Evolutionary conservation across 2,329 filamentous ascomycete genomes (phyloP).

Genomic region (Aureobasidium uvarum): DNA sequence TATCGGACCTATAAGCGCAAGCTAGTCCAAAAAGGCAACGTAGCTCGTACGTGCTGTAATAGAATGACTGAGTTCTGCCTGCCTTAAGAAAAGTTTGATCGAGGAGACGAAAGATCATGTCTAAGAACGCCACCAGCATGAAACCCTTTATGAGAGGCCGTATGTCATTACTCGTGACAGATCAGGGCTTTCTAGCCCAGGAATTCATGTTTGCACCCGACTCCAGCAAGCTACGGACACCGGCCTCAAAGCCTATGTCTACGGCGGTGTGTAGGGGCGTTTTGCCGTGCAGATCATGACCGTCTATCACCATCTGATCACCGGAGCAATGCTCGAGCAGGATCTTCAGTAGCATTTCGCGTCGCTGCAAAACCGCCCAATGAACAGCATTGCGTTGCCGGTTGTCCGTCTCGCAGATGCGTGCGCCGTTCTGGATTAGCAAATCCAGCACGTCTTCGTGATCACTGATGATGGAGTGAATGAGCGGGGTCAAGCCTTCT

Average conservation of each 20-base stretch:
- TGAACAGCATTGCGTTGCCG: background rate
- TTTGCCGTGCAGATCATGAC: background rate
- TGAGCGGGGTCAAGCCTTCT: background rate
- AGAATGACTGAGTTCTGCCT: no score
- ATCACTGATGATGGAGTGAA: background rate
- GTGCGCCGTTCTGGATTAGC: background rate
- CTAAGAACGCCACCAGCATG: background rate
- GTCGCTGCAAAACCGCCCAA: background rate
- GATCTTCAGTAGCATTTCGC: background rate
- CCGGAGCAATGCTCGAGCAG: background rate
- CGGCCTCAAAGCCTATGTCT: background rate
- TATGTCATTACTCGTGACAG: background rate
- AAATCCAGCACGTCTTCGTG: background rate
- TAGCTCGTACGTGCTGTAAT: no score
- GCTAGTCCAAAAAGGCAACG: no score
- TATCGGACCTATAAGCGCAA: no score
- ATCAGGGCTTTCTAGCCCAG: background rate
- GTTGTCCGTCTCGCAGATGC: background rate
- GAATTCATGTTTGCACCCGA: background rate
- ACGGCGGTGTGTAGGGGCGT: background rate
- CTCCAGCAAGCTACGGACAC: background rate
- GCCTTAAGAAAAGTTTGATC: background rate
- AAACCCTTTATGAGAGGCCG: background rate
- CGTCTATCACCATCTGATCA: background rate
- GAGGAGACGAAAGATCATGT: background rate